Evolutionary conservation across 345 rosid species (phyloP).

Genomic region (Hirschfeldia incana): DNA sequence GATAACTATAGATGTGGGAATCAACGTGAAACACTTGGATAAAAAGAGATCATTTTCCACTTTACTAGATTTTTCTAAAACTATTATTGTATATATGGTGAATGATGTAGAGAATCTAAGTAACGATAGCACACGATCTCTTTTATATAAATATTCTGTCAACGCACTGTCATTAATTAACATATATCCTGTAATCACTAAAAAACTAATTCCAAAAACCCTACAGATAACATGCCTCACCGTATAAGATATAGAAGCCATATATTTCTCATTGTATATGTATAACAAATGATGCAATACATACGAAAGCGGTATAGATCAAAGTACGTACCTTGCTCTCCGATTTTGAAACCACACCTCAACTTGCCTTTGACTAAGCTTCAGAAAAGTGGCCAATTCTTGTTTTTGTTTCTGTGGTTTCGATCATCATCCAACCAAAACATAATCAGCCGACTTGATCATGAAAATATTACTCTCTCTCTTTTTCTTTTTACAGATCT

Average conservation of each 20-base stretch:
- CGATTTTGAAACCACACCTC: slow-evolving; percentile 90
- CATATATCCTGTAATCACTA: slow-evolving; percentile 22
- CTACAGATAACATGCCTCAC: slow-evolving; percentile 4
- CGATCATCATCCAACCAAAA: neutral
- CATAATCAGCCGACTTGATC: slow-evolving; percentile 27
- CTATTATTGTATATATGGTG: slow-evolving; percentile 18
- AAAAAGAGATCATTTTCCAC: slow-evolving; percentile 28
- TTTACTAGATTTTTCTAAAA: slow-evolving; percentile 28
- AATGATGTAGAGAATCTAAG: slow-evolving; percentile 34
- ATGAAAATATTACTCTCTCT: neutral
- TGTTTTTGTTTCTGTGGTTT: slow-evolving; percentile 56
- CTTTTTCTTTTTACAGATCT: neutral
- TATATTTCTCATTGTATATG: slow-evolving; percentile 4
- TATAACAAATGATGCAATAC: neutral
- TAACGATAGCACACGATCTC: slow-evolving; percentile 30
- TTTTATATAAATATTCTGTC: slow-evolving; percentile 37
- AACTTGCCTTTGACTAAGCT: slow-evolving; percentile 71
- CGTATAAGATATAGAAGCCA: neutral
- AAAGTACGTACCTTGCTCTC: slow-evolving; percentile 61
- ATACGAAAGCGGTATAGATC: neutral
- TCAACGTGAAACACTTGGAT: slow-evolving; percentile 41
- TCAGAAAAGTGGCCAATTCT: slow-evolving; percentile 57
- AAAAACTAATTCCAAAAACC: slow-evolving; percentile 3
- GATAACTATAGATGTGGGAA: slow-evolving; percentile 28
- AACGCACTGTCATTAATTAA: slow-evolving; percentile 27